Evolutionary conservation across 1,139 yeast species (phyloP), one percentile per base, ranked within the genome.

Genomic region (Hyphopichia buzzinii): DNA sequence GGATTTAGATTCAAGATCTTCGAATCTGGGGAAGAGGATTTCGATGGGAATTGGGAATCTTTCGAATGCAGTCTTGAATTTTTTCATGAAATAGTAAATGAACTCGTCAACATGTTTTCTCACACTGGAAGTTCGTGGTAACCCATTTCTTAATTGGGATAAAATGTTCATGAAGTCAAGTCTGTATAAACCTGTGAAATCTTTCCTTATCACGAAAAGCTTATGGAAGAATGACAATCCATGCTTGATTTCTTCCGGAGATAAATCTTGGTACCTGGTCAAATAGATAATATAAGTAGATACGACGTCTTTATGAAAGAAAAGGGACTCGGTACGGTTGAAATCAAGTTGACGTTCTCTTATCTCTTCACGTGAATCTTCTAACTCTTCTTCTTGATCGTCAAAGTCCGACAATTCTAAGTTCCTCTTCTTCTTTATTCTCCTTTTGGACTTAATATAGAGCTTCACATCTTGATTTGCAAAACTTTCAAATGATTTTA

Each of bases 151-250:
- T 28, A 72, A 50, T 31, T 52, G 58, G 37, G 62, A 62, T 16
- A 72, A 43, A 10, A 60, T 42, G 14, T 57, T 56, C 70, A 92
- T 76, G 49, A 92, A 79, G 54, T 92, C 97, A 26, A 92, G 58
- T 32, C 96, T 69, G 51, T 72, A 84, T 28, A 90, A 64, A 10
- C 80, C 73, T 25, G 79, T 79, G 40, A 74, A 76, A 41, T 81
- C 84, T 25, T 79, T 74, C 40, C 79, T 71, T 0, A 64, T 54
- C 36, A 83, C 81, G 48, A 89, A 81, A 0, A 88, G 59, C 26
- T 87, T 67, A 52, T 87, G 89, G 50, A 89, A 80, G 53, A 79
- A 90, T 1, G 82, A 68, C 21, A 92, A 54, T 15, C 84, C 81
- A 39, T 74, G 71, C 48, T 81, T 81, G 33, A 92, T 65, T 39